These are phyloP conservation scores for Candida schatavii DNA, from an alignment of 805 yeast species.

Conservation along the genomic window DNA sequence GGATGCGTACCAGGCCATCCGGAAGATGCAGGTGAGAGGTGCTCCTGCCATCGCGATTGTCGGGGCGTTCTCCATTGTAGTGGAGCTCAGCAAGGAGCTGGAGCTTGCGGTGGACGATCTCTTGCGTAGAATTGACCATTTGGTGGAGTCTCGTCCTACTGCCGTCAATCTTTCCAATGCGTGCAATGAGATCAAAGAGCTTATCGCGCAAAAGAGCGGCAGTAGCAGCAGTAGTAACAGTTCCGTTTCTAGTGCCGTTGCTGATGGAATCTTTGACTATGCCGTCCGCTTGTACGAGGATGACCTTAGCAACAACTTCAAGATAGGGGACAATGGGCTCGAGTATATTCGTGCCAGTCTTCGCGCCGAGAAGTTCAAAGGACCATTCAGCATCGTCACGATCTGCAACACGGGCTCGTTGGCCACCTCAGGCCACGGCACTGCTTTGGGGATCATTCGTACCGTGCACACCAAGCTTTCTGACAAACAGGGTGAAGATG, in stretches of 20 bases:
- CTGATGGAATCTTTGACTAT: slow-evolving; percentile 37
- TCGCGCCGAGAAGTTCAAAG: slow-evolving; percentile 46
- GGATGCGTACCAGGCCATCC: slow-evolving; percentile 81
- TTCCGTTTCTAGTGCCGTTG: slow-evolving; percentile 22
- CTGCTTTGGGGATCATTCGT: slow-evolving; percentile 90
- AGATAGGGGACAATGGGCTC: slow-evolving; percentile 80
- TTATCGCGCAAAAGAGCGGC: slow-evolving; percentile 17
- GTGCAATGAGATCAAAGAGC: slow-evolving; percentile 45
- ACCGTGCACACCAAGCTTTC: slow-evolving; percentile 53
- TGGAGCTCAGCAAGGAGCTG: slow-evolving; percentile 46
- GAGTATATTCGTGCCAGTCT: slow-evolving; percentile 54
- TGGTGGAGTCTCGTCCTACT: slow-evolving; percentile 84
- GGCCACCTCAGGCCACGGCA: slow-evolving; percentile 97
- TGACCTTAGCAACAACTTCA: slow-evolving; percentile 74
- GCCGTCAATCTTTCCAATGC: slow-evolving; percentile 91
- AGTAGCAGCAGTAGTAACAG: too few relatives aligned
- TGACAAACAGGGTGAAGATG: slow-evolving; percentile 18
- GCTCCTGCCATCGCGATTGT: slow-evolving; percentile 99
- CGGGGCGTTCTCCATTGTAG: slow-evolving; percentile 78
- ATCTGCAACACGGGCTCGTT: slow-evolving; percentile 95
- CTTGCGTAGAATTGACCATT: slow-evolving; percentile 52
- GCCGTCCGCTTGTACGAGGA: slow-evolving; percentile 61
- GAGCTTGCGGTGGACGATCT: slow-evolving; percentile 37
- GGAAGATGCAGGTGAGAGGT: slow-evolving; percentile 91
- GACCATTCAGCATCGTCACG: slow-evolving; percentile 79